phyloP scores from a whole-genome alignment of 148 eudicot genomes.

The Tetragonia tetragonoides region DNA sequence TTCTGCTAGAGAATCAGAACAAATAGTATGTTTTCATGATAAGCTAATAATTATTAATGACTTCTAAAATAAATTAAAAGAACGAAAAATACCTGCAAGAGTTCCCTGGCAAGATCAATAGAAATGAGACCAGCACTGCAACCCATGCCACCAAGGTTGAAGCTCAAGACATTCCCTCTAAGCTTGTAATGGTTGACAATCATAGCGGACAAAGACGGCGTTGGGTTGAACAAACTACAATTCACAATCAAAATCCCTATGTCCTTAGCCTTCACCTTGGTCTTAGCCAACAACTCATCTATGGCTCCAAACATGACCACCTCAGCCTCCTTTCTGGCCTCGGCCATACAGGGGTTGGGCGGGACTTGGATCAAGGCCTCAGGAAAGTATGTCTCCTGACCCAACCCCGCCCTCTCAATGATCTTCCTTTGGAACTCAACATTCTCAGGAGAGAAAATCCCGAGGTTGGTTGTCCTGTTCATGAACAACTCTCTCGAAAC shows the following conservation, averaged over 20 bases:
- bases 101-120: conserved; percentile 46
- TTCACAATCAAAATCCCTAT: conserved; percentile 44
- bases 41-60: no score
- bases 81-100: conserved; percentile 30
- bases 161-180: conserved; percentile 42
- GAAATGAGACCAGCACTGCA: conserved; percentile 51
- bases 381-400: conserved; percentile 45
- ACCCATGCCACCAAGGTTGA: conserved; percentile 52
- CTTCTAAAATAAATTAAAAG: no score
- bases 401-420: conserved; percentile 41
- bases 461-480: conserved; percentile 24
- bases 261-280: conserved; percentile 42
- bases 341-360: conserved; percentile 42
- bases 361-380: conserved; percentile 31
- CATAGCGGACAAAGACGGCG: conserved; percentile 49
- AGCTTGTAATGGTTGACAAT: conserved; percentile 50
- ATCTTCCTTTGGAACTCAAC: conserved; percentile 43
- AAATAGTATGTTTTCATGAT: no score
- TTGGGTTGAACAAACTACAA: conserved; percentile 47
- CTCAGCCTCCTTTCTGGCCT: conserved; percentile 46
- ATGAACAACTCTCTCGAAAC: conserved; percentile 37
- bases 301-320: conserved; percentile 47
- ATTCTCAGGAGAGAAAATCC: conserved; percentile 31
- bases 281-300: conserved; percentile 40
- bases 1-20: no score